These are phyloP conservation scores for Monosporascus ibericus DNA, from an alignment of 2,329 filamentous ascomycete species.

Conservation along the genomic window DNA sequence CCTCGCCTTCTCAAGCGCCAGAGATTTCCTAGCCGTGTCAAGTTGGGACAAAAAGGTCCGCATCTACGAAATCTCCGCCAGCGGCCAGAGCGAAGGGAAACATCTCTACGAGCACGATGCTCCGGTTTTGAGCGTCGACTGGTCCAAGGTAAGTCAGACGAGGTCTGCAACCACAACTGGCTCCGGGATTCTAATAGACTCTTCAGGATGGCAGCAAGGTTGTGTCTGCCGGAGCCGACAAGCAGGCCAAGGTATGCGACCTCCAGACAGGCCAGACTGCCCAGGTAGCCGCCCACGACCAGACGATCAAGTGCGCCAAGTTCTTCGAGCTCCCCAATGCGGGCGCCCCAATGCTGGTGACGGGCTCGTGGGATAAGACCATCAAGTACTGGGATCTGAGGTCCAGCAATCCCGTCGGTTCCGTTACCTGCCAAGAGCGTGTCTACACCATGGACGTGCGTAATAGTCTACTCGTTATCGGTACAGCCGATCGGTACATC, in stretches of 20 bases:
- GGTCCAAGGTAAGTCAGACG: slow-evolving; percentile 66
- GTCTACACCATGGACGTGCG: slow-evolving; percentile 90
- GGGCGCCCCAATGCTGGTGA: slow-evolving; percentile 76
- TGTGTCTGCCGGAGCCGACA: slow-evolving; percentile 83
- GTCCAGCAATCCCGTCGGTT: slow-evolving; percentile 56
- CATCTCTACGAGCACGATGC: slow-evolving; percentile 81
- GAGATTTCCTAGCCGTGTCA: slow-evolving; percentile 78
- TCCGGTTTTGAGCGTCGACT: slow-evolving; percentile 78
- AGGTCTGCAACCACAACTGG: not conserved
- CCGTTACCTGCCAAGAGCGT: slow-evolving; percentile 64
- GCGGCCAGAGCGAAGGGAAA: slow-evolving; percentile 76
- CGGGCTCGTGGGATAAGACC: slow-evolving; percentile 87
- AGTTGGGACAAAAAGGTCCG: slow-evolving; percentile 98
- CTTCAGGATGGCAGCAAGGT: slow-evolving; percentile 82
- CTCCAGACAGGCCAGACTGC: slow-evolving; percentile 60
- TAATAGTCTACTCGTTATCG: slow-evolving; percentile 82
- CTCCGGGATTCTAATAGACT: slow-evolving; percentile 4
- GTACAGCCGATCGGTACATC: slow-evolving; percentile 92
- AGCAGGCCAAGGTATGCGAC: slow-evolving; percentile 83
- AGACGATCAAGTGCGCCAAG: slow-evolving; percentile 70
- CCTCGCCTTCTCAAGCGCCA: slow-evolving; percentile 60
- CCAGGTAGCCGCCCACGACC: slow-evolving; percentile 79
- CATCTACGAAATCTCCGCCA: slow-evolving; percentile 82
- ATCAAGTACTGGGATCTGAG: slow-evolving; percentile 86
- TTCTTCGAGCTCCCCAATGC: slow-evolving; percentile 64